These are phyloP conservation scores for Podila clonocystis DNA, from an alignment of 192 early-diverging fungal genomes.

Conservation along the genomic window DNA sequence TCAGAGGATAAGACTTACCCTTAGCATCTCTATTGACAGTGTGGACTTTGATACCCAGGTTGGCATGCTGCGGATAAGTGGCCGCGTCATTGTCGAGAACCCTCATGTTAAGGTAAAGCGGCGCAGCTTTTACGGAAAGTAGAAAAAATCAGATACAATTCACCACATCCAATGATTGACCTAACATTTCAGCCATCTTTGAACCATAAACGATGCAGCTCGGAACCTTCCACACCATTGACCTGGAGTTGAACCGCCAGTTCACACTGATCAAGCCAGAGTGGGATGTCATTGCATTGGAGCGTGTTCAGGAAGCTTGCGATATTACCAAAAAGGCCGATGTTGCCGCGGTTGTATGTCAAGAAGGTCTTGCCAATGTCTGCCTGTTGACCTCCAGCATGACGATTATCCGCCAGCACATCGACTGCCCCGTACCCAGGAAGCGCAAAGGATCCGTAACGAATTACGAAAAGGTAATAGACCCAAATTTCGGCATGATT, in stretches of 20 bases:
- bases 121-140: neutral
- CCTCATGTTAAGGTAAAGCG: conserved; percentile 83
- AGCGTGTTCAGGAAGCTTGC: conserved; percentile 89
- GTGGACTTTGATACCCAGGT: conserved; percentile 94
- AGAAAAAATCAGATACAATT: neutral
- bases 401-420: conserved; percentile 94
- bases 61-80: conserved; percentile 86
- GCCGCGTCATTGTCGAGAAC: conserved; percentile 87
- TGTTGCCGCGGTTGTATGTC: conserved; percentile 91
- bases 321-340: conserved; percentile 92
- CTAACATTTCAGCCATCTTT: conserved; percentile 10
- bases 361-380: conserved; percentile 90
- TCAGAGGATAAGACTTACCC: conserved; percentile 77
- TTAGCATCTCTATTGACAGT: conserved; percentile 87
- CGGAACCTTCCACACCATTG: conserved; percentile 94
- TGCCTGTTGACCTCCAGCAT: conserved; percentile 95
- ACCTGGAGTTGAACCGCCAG: conserved; percentile 88
- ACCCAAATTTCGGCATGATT: neutral
- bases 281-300: conserved; percentile 95
- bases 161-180: neutral
- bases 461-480: conserved; percentile 86
- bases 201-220: conserved; percentile 56
- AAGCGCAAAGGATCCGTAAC: conserved; percentile 92
- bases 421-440: conserved; percentile 91
- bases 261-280: conserved; percentile 90